phyloP scores from a whole-genome alignment of 345 rosid species.

The Bretschneidera sinensis region DNA sequence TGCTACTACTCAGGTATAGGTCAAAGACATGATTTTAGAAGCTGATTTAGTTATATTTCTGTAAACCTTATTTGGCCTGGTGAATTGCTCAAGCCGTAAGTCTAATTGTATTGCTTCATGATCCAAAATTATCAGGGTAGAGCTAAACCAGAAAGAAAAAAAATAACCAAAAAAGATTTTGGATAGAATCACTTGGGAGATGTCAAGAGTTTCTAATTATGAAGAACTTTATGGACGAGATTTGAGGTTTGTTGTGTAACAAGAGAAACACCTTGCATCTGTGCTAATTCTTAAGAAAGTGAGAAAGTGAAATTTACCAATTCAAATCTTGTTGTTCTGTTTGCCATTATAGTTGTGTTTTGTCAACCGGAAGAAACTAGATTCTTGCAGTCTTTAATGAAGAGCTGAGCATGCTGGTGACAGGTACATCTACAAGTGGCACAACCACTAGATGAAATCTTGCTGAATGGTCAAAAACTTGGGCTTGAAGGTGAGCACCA shows the following conservation, averaged over 20 bases:
- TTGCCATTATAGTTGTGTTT: constrained; percentile 10
- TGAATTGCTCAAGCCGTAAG: not conserved
- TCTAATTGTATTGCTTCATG: not conserved
- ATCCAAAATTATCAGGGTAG: not conserved
- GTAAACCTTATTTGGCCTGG: too few relatives aligned
- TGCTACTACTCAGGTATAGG: too few relatives aligned
- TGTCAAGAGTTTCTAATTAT: too few relatives aligned
- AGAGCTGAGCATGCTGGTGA: constrained; percentile 13
- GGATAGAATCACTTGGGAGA: too few relatives aligned
- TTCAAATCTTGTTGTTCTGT: constrained; percentile 3
- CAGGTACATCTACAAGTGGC: constrained; percentile 76
- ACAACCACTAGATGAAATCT: constrained; percentile 52
- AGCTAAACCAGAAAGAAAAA: not conserved
- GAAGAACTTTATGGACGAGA: not conserved
- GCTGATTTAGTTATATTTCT: not conserved
- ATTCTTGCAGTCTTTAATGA: not conserved
- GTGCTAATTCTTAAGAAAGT: too few relatives aligned
- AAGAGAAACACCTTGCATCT: too few relatives aligned
- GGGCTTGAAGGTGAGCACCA: constrained; percentile 97
- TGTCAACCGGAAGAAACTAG: constrained; percentile 1
- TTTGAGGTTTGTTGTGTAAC: constrained; percentile 5
- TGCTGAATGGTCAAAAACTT: constrained; percentile 66
- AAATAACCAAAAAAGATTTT: not conserved
- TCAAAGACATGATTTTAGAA: too few relatives aligned
- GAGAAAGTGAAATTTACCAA: not conserved